A percentile compares a stretch with the other conserved stretches of the same genome.
These are phyloP conservation scores for Fusarium multiceps DNA, from an alignment of 2,329 filamentous ascomycete species.

Conservation along the genomic window DNA sequence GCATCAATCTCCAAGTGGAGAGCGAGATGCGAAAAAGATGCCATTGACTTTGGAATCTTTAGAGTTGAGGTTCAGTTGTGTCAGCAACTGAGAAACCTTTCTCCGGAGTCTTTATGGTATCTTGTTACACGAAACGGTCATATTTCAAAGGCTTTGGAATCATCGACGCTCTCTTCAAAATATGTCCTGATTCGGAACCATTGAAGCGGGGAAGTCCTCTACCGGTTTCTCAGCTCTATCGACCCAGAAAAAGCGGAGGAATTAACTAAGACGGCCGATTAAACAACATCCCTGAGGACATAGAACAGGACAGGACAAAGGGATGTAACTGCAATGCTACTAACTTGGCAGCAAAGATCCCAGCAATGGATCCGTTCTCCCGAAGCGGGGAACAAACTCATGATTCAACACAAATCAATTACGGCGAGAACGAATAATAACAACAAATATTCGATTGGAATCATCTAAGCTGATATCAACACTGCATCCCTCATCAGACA, in stretches of 20 bases:
- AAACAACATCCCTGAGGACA: neutral
- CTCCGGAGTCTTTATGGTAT: neutral
- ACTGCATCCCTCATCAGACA: neutral
- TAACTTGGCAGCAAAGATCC: neutral
- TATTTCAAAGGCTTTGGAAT: neutral
- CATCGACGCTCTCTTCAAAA: neutral
- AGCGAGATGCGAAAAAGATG: neutral
- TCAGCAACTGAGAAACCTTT: neutral
- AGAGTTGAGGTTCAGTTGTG: neutral
- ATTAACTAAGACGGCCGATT: conserved; percentile 27
- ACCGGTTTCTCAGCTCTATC: neutral
- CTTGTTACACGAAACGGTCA: neutral
- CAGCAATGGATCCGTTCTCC: conserved; percentile 6
- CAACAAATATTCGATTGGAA: neutral
- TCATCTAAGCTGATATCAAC: neutral
- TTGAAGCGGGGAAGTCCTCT: conserved; percentile 12
- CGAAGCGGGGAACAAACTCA: conserved; percentile 5
- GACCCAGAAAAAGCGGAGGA: conserved; percentile 15
- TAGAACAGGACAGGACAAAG: neutral
- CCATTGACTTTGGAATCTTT: neutral
- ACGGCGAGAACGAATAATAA: neutral
- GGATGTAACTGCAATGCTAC: neutral
- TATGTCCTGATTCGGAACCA: conserved; percentile 6
- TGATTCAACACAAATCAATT: neutral
- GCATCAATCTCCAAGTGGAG: conserved; percentile 11